Base-by-base conservation (phyloP, 192 early-diverging fungal species). In the Coemansia sp. region DNA sequence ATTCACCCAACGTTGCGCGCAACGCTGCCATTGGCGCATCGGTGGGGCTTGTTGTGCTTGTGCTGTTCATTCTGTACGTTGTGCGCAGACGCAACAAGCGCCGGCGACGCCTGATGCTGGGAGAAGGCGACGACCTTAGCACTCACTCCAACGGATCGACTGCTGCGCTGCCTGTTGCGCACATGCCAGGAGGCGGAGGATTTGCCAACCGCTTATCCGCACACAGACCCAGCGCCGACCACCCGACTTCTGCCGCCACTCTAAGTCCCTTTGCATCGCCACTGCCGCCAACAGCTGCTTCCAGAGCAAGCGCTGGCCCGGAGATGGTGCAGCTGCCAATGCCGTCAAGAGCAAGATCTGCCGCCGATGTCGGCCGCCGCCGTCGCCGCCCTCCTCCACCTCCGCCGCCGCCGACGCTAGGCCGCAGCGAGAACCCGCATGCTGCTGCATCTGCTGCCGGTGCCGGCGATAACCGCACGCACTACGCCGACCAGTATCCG, bases 271-370 rank as follows among this genome's bases (percentile, higher is more conserved):
- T 59, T 59, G 57, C 57, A 2, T 59, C 57, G 16, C 57, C 57
- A 1, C 52, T 12, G 38, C 39, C 16, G 39, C 57, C 37, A 13
- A 59, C 15, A 4, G 5, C 12, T 13, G 6, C 57, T n/a, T 9
- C 9, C 39, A 59, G 56, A 56, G 9, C 56, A 21, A 5, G 32
- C 56, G 9, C 38, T 8, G 12, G 57, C 38, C 57, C 57, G 10
- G 57, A 67, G 39, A 67, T 67, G 65, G 54, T 38, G 39, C 65
- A 67, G 65, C 16, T 58, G 9, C 57, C 32, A 15, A 38, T 12
- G 16, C 39, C 57, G n/a, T 59, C 57, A 12, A 39, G 57, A 41
- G 18, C 5, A 12, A 19, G 39, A 0, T 41, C 57, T n/a, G n/a
- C 12, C 57, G 16, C 39, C 8, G 57, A 32, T 38, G 12, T 23